Evolutionary conservation across 2,329 filamentous ascomycete species (phyloP).

Genomic region (Parastagonospora nodorum): DNA sequence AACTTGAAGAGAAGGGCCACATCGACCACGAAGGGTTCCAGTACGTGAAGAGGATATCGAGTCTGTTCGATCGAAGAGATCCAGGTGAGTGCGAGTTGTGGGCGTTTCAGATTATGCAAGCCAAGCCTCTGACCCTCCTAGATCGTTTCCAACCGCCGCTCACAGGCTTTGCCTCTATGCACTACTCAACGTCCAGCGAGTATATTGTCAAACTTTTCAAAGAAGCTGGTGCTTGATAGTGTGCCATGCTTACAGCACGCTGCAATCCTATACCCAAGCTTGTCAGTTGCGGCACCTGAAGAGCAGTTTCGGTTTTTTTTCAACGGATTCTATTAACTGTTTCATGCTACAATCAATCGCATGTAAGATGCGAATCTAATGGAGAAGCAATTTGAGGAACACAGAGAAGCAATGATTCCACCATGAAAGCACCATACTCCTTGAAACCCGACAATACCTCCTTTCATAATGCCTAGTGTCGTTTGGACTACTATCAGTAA

Average conservation of each 20-base stretch:
- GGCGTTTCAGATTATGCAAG: background rate
- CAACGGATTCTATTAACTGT: too few relatives aligned
- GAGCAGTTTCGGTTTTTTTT: too few relatives aligned
- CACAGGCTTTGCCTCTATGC: conserved; percentile 28
- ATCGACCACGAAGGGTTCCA: conserved; percentile 36
- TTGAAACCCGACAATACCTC: background rate
- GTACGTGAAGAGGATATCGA: conserved; percentile 35
- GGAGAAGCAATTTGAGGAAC: too few relatives aligned
- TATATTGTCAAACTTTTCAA: conserved; percentile 43
- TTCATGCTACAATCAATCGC: too few relatives aligned
- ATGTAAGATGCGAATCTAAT: too few relatives aligned
- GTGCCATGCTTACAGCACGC: background rate
- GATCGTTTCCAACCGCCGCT: conserved; percentile 37
- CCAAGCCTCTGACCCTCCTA: conserved; percentile 15
- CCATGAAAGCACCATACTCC: conserved; percentile 1
- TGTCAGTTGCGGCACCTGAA: too few relatives aligned
- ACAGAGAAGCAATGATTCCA: too few relatives aligned
- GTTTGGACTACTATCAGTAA: background rate
- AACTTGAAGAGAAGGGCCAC: conserved; percentile 34
- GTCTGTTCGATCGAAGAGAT: conserved; percentile 29
- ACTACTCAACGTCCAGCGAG: conserved; percentile 34
- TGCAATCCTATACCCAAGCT: background rate
- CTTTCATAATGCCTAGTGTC: background rate
- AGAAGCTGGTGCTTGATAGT: conserved; percentile 33
- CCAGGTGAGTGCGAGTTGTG: conserved; percentile 25